Conservation (phyloP, 257 asterid genomes). For the Ballota nigra region DNA sequence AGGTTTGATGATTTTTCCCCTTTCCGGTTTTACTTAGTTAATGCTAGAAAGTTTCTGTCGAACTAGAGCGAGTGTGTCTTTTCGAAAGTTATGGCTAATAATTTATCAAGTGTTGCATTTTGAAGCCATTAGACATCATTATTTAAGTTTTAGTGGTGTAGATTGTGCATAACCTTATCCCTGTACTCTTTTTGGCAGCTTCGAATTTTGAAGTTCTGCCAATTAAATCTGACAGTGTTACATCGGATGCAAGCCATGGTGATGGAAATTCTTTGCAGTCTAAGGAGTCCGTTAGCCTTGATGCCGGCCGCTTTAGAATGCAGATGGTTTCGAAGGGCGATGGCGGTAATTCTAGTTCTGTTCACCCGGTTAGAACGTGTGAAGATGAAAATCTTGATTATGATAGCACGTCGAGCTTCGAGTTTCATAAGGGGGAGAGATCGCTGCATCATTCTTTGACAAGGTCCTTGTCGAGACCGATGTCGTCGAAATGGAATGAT, state of each 20-base stretch:
- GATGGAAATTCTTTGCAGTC: conserved; percentile 29
- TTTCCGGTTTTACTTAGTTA: not conserved
- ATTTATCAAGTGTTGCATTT: conserved; percentile 8
- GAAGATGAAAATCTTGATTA: conserved; percentile 94
- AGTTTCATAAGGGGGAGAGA: conserved; percentile 91
- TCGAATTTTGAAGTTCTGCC: conserved; percentile 32
- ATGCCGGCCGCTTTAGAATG: conserved; percentile 32
- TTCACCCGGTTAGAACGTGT: conserved; percentile 50
- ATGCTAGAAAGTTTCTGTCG: not conserved
- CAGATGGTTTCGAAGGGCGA: conserved; percentile 53
- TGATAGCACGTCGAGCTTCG: conserved; percentile 97
- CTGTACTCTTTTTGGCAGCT: conserved; percentile 24
- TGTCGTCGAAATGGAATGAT: conserved; percentile 95
- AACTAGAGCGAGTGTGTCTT: not conserved
- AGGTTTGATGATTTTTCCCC: conserved; percentile 40
- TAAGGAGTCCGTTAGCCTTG: conserved; percentile 36
- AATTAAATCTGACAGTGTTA: conserved; percentile 27
- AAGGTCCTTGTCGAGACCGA: conserved; percentile 67
- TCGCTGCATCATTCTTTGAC: conserved; percentile 55
- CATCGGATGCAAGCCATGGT: conserved; percentile 23
- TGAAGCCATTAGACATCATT: conserved; percentile 8
- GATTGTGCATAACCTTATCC: not conserved
- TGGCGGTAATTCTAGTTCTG: conserved; percentile 54
- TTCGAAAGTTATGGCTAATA: conserved; percentile 14
- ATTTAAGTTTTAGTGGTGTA: conserved; percentile 7